phyloP scores from a whole-genome alignment of 169 alveolate genomes.

The Plasmodium gonderi region DNA sequence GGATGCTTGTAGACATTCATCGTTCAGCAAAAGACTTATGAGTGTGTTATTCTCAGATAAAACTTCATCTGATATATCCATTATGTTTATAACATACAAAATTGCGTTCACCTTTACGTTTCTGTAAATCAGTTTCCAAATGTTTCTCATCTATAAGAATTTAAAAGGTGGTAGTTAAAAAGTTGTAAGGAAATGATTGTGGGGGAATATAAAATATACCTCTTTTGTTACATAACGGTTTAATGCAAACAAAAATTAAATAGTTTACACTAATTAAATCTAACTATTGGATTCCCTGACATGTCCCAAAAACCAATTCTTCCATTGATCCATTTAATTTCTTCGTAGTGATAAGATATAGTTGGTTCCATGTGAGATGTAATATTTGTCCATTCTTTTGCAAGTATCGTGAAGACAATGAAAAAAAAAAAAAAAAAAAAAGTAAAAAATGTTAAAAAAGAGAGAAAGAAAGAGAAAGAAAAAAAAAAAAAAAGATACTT shows the following conservation, averaged over 20 bases:
- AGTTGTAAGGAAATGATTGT: background rate
- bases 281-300: constrained; percentile 68
- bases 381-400: constrained; percentile 68
- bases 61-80: constrained; percentile 73
- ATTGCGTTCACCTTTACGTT: constrained; percentile 66
- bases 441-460: background rate
- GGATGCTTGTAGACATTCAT: constrained; percentile 67
- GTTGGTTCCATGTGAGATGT: constrained; percentile 74
- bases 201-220: background rate
- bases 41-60: constrained; percentile 31
- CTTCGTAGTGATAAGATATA: constrained; percentile 71
- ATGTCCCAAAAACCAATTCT: constrained; percentile 73
- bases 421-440: background rate
- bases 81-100: constrained; percentile 62
- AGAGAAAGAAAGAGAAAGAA: background rate
- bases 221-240: background rate
- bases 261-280: background rate
- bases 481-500: background rate
- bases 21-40: constrained; percentile 59
- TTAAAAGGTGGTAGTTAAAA: background rate
- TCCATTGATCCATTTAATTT: constrained; percentile 53
- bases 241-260: background rate
- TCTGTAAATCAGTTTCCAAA: constrained; percentile 66
- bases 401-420: background rate
- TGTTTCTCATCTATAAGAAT: constrained; percentile 50